Evolutionary conservation across 2,329 filamentous ascomycete species (phyloP).

Genomic region (Hypoxylon sp.): DNA sequence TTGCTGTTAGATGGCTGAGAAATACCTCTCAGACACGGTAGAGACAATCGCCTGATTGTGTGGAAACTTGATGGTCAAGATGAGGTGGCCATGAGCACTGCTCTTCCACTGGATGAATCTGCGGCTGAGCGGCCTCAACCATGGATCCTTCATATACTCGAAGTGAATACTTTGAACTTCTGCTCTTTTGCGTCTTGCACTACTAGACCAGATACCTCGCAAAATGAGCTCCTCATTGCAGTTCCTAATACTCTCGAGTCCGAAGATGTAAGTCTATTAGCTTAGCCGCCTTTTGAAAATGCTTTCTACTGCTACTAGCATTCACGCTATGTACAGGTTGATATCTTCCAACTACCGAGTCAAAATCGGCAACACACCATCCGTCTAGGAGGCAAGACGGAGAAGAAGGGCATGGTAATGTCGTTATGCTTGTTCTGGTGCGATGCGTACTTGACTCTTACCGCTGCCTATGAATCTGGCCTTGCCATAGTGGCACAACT

Average conservation of each 20-base stretch:
- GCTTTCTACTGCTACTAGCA: neutral
- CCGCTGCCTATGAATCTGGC: constrained; percentile 90
- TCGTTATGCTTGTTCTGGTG: constrained; percentile 74
- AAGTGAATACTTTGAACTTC: constrained; percentile 96
- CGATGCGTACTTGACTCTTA: constrained; percentile 69
- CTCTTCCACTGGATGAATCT: constrained; percentile 77
- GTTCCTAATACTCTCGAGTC: constrained; percentile 84
- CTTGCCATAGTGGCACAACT: constrained; percentile 76
- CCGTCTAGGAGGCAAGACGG: constrained; percentile 57
- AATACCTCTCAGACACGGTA: constrained; percentile 77
- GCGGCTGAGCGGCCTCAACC: constrained; percentile 71
- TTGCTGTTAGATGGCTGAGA: constrained; percentile 35
- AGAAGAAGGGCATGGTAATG: constrained; percentile 88
- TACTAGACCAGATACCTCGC: constrained; percentile 51
- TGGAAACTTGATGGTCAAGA: constrained; percentile 79
- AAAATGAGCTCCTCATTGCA: constrained; percentile 74
- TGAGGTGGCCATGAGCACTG: constrained; percentile 75
- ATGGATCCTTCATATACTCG: constrained; percentile 86
- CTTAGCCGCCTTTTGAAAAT: neutral
- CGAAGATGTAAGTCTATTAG: constrained; percentile 68
- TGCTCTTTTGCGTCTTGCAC: constrained; percentile 82
- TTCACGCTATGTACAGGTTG: constrained; percentile 66
- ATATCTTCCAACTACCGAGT: constrained; percentile 86
- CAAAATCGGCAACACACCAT: constrained; percentile 76
- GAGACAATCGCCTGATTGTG: constrained; percentile 87